These are phyloP conservation scores for Digitaria exilis DNA, from an alignment of 202 grass and related monocot genomes.

Conservation along the genomic window DNA sequence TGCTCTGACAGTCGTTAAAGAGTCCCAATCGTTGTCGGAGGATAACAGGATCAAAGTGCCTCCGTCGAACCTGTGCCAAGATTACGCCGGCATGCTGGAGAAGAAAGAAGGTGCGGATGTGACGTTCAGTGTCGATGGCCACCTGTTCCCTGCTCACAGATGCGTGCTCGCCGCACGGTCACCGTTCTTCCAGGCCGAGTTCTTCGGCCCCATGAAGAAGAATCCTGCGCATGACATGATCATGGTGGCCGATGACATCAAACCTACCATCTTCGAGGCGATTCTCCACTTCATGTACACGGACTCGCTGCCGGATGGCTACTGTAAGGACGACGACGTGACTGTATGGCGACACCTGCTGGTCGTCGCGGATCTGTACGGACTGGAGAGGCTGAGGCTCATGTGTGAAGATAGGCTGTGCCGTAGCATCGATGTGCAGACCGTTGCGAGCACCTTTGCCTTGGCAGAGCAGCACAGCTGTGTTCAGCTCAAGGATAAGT, in stretches of 20 bases:
- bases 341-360: too few relatives aligned
- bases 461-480: neutral
- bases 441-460: neutral
- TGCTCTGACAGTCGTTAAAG: neutral
- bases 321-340: too few relatives aligned
- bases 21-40: too few relatives aligned
- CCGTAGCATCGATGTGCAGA: neutral
- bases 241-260: neutral
- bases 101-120: neutral
- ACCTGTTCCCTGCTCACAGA: neutral
- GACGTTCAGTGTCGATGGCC: neutral
- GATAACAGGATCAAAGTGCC: neutral
- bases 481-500: neutral
- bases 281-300: conserved; percentile 21
- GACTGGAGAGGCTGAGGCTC: neutral
- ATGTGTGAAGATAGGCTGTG: neutral
- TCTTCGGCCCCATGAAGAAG: neutral
- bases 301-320: neutral
- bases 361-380: neutral
- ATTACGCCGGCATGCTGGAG: neutral
- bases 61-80: neutral
- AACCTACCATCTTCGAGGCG: neutral
- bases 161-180: conserved; percentile 1
- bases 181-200: neutral
- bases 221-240: rapidly evolving